Base-by-base conservation (phyloP, 768 basidiomycete genomes). In the Tylopilus subfusipes region DNA sequence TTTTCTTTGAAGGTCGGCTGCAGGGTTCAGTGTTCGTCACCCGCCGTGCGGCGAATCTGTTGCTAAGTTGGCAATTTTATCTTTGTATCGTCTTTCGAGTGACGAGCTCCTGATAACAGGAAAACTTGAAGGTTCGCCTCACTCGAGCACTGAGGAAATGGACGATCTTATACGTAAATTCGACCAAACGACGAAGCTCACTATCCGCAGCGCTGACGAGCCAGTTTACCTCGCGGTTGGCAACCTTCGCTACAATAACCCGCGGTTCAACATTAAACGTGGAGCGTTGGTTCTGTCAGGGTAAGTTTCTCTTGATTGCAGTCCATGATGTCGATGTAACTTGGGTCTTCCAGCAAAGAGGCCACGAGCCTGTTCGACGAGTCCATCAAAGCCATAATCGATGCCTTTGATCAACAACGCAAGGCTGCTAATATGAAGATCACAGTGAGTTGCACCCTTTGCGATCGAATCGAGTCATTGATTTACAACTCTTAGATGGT, bases 11-110 rank as follows among this genome's bases (percentile, higher is more conserved):
- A 79, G 78, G 76, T 64, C 70, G 71, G 22, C 70, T 79, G 36
- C 66, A 73, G 42, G 80, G 80, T 10, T 78, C 80, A 0, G 69
- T 78, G 1, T 79, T 77, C 50, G 76, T 81, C n/a, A 77, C 68
- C 14, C 68, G 69, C 19, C 71, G 73, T 22, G 78, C 77, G 1
- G 57, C 58, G 0, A 53, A 56, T 14, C 69, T 72, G 58, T 60
- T 80, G 2, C 56, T 65, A 53, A 56, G 78, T 78, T 51, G 52
- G 44, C 42, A 3, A 11, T 5, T 24, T 31, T 31, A 25, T 38
- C n/a, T 8, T 19, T 24, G 38, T 6, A 42, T 12, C 45, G 10
- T 29, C 14, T 6, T 39, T 4, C 5, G 6, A 38, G 27, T 38
- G 18, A 36, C 11, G 19, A 44, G 1, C 12, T 19, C 7, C 10